phyloP scores from a whole-genome alignment of 352 stramenopile genomes.

The Phytophthora capsici region DNA sequence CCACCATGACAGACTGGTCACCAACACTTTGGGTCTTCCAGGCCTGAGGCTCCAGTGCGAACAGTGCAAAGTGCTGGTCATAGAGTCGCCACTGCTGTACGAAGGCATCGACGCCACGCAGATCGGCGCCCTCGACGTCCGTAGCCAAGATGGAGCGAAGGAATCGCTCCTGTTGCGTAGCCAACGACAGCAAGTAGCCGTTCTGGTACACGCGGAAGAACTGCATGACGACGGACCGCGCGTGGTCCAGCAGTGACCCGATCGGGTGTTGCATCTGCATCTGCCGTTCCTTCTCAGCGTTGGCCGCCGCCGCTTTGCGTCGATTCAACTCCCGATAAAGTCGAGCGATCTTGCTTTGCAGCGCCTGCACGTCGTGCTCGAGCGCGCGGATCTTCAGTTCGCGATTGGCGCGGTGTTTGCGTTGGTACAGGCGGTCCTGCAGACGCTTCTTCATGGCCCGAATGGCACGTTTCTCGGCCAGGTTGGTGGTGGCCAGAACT shows the following conservation, averaged over 20 bases:
- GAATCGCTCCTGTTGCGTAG: slow-evolving; percentile 33
- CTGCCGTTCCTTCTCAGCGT: slow-evolving; percentile 13
- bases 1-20: slow-evolving; percentile 32
- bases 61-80: slow-evolving; percentile 29
- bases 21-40: slow-evolving; percentile 27
- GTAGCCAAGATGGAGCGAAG: slow-evolving; percentile 33
- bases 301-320: slow-evolving; percentile 10
- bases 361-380: slow-evolving; percentile 27
- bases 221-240: slow-evolving; percentile 29
- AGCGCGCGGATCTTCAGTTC: slow-evolving; percentile 28
- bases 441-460: slow-evolving; percentile 35
- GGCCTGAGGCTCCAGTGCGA: slow-evolving; percentile 30
- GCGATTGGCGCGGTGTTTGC: slow-evolving; percentile 45
- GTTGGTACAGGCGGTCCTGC: slow-evolving; percentile 46
- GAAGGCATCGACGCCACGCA: slow-evolving; percentile 26
- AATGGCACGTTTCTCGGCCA: slow-evolving; percentile 20
- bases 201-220: slow-evolving; percentile 42
- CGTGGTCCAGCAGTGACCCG: slow-evolving; percentile 25
- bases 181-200: slow-evolving; percentile 29
- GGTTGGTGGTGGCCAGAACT: slow-evolving; percentile 16
- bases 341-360: slow-evolving; percentile 34
- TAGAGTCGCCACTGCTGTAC: slow-evolving; percentile 43
- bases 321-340: slow-evolving; percentile 31
- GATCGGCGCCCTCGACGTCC: slow-evolving; percentile 28
- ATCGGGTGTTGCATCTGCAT: slow-evolving; percentile 19